Evolutionary conservation across 345 rosid genomes (phyloP).

Genomic region (Rhodamnia argentea): DNA sequence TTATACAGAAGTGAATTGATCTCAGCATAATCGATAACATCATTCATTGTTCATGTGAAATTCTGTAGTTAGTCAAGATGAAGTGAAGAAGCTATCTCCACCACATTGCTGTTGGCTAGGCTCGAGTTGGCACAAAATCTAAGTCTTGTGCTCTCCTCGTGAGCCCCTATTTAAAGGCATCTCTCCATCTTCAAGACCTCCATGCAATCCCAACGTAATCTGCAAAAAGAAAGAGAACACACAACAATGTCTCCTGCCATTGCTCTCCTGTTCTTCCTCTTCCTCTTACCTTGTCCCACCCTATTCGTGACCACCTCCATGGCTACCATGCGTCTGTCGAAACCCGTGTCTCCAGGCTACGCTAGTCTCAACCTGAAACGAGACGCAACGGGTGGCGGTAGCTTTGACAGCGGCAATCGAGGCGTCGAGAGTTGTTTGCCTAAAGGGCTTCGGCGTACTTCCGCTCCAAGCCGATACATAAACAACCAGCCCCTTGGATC

Average conservation of each 20-base stretch:
- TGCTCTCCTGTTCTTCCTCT: conserved; percentile 8
- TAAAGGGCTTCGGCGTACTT: conserved; percentile 35
- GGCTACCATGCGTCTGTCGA: conserved; percentile 20
- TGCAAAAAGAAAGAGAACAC: not conserved
- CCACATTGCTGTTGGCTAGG: not conserved
- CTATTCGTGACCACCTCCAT: not conserved
- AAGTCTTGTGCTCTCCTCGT: conserved; percentile 9
- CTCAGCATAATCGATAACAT: too few species aligned
- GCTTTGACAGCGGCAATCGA: not conserved
- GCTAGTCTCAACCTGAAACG: conserved; percentile 10
- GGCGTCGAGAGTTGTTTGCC: conserved; percentile 38
- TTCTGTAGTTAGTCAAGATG: not conserved
- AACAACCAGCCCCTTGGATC: conserved; percentile 31
- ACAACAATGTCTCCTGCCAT: conserved; percentile 13
- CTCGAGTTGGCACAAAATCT: not conserved
- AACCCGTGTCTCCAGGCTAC: not conserved
- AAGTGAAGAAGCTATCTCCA: conserved; percentile 2
- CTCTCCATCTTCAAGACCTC: not conserved
- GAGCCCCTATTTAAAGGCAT: conserved; percentile 24
- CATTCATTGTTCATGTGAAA: too few species aligned
- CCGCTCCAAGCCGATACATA: conserved; percentile 53
- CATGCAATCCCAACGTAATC: not conserved
- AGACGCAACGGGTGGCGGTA: not conserved
- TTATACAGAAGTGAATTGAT: too few species aligned
- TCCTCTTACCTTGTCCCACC: conserved; percentile 13